Evolutionary conservation across 805 yeast species (phyloP), one percentile per base, ranked within the genome.

Genomic region (Candida namnaoensis): DNA sequence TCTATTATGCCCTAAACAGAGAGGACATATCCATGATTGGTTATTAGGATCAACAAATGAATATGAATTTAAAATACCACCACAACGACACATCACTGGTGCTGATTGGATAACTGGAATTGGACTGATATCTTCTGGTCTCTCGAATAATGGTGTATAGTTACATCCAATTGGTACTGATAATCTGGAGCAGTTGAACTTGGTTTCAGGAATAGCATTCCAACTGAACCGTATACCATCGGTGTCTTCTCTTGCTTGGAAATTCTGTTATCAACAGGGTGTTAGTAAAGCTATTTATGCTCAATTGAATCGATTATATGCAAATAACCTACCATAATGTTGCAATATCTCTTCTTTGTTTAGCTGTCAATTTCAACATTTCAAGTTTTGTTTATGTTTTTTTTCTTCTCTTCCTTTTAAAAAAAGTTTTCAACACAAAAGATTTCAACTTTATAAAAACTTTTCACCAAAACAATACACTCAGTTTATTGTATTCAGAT

Each of bases 211-310:
- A 12, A 80, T 58, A 9, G 66, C 63, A 49, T 76, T 78, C 82
- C 86, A 80, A 8, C 82, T 66, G 53, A 77, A 68, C 39, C 86
- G 64, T 36, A 78, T 72, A 13, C 85, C 86, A 42, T 79, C 80
- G 14, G 53, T 53, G 51, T 78, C 83, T 51, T 78, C 84, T 38
- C 64, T 62, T 14, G 65, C 65, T 51, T 75, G 80, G 49, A 76
- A 74, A n/a, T 44, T 38, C 47, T 44, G 26, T 14, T 3, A 25
- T 27, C n/a, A 13, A 13, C 6, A n/a, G n/a, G n/a, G n/a, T n/a
- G n/a, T n/a, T n/a, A n/a, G n/a, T n/a, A n/a, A n/a, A n/a, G n/a
- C n/a, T n/a, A n/a, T n/a, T n/a, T n/a, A n/a, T n/a, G n/a, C n/a
- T n/a, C n/a, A n/a, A n/a, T n/a, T n/a, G n/a, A n/a, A n/a, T n/a